Base-by-base conservation (phyloP, 1,284 basidiomycete genomes). In the Chondrostereum purpureum region DNA sequence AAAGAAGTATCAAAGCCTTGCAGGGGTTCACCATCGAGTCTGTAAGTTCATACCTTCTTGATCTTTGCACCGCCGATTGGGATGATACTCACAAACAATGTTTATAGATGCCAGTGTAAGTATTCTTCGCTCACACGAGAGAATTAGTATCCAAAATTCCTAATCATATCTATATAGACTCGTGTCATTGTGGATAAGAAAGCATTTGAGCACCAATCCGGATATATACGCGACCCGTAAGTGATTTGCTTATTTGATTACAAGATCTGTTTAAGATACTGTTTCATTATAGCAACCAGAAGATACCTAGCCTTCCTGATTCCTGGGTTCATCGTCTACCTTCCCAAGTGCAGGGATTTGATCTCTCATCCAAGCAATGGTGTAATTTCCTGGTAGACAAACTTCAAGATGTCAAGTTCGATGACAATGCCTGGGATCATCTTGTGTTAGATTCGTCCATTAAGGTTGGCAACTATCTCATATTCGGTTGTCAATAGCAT, bases 351-450 rank as follows among this genome's bases (percentile, higher is more conserved):
- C 35, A 41, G 21, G 47, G 47, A 14, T 48, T 45, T 16, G 42
- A 48, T 24, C 38, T 48, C 14, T 13, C n/a, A 3, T n/a, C 17
- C 6, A 48, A 48, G 38, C 17, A 27, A 11, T 48, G 47, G 47
- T 13, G 18, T 11, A 10, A 8, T 3, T 43, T 42, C 18, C 10
- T 22, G 5, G 21, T 47, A 16, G 45, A 47, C 8, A 20, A 36
- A 35, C 6, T 47, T 14, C 16, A 36, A 11, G 41, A 40, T 6
- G 40, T 47, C 22, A n/a, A 19, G 19, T 47, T 37, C 20, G 45
- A 47, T 24, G 17, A 34, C 13, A 27, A 23, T 11, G 45, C 45
- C 33, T 47, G 45, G 45, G 45, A 47, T 27, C 45, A 47, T 20
- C 19, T 47, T n/a, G 45, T 47, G 2, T 31, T 47, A 17, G 45